phyloP scores from a whole-genome alignment of 768 basidiomycete species.

The Tricholoma bakamatsutake region DNA sequence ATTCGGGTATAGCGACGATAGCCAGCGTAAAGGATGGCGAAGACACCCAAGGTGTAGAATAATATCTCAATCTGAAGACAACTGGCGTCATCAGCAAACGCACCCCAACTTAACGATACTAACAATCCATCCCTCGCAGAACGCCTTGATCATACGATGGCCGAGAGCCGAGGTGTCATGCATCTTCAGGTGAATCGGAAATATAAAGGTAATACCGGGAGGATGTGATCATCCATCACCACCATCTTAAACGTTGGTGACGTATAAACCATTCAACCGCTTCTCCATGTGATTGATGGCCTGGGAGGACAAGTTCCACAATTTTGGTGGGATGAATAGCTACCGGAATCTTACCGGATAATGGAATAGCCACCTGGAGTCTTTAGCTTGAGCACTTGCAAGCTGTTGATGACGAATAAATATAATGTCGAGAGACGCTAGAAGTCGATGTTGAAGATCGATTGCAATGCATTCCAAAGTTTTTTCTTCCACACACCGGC shows the following conservation, averaged over 20 bases:
- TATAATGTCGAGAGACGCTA: too few relatives aligned
- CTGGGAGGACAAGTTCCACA: slow-evolving; percentile 10
- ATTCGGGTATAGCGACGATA: slow-evolving; percentile 33
- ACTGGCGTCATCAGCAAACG: not conserved
- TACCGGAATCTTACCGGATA: not conserved
- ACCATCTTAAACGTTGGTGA: slow-evolving; percentile 2
- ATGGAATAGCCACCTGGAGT: not conserved
- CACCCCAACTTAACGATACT: not conserved
- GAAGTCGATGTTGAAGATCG: too few relatives aligned
- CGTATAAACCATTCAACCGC: slow-evolving; percentile 22
- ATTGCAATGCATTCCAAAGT: too few relatives aligned
- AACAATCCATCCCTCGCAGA: not conserved
- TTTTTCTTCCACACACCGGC: too few relatives aligned
- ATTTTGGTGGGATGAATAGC: not conserved
- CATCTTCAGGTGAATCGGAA: not conserved
- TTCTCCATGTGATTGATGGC: slow-evolving; percentile 23
- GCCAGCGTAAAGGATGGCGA: slow-evolving; percentile 19
- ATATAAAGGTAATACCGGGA: not conserved
- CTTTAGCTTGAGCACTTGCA: not conserved
- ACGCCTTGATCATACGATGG: not conserved
- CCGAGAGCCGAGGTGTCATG: not conserved
- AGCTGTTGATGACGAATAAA: too few relatives aligned
- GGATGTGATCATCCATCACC: not conserved
- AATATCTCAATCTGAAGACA: slow-evolving; percentile 4
- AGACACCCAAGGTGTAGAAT: slow-evolving; percentile 9